phyloP scores from a whole-genome alignment of 2,329 filamentous ascomycete genomes.

The Penicillium thymicola region DNA sequence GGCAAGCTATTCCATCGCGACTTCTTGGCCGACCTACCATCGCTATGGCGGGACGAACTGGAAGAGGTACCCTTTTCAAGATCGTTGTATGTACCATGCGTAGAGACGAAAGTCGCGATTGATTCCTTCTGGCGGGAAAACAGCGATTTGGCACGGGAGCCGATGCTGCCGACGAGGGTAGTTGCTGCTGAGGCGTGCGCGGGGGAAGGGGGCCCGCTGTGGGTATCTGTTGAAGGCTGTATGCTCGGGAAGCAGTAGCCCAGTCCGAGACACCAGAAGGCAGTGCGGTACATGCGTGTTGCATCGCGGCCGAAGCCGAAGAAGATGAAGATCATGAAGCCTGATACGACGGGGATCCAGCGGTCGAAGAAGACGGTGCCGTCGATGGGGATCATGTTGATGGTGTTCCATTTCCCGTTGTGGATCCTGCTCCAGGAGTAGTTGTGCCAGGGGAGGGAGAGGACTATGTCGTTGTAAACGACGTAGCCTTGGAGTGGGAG shows the following conservation, averaged over 20 bases:
- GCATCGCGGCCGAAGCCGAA: conserved; percentile 65
- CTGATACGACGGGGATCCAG: conserved; percentile 56
- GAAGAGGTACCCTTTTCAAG: conserved; percentile 22
- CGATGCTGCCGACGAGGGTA: conserved; percentile 22
- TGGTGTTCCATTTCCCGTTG: conserved; percentile 47
- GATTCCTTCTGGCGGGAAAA: conserved; percentile 21
- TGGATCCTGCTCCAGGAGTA: conserved; percentile 57
- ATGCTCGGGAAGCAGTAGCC: conserved; percentile 31
- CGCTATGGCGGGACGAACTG: not conserved
- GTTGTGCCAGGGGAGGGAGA: conserved; percentile 35
- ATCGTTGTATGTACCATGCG: conserved; percentile 10
- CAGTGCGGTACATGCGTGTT: conserved; percentile 50
- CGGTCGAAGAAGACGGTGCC: conserved; percentile 52
- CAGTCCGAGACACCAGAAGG: conserved; percentile 44
- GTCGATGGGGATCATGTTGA: conserved; percentile 47
- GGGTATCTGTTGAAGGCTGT: conserved; percentile 17
- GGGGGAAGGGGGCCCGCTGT: not conserved
- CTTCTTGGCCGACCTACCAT: not conserved
- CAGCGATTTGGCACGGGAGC: conserved; percentile 29
- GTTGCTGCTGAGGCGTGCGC: conserved; percentile 9
- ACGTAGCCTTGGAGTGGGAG: conserved; percentile 54
- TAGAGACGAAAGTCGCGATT: not conserved
- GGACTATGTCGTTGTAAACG: conserved; percentile 44
- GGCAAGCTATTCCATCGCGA: conserved; percentile 12
- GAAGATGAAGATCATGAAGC: conserved; percentile 58